Evolutionary conservation across 106 monocot species (phyloP), one percentile per base, ranked within the genome.

Genomic region (Acanthochlamys bracteata): DNA sequence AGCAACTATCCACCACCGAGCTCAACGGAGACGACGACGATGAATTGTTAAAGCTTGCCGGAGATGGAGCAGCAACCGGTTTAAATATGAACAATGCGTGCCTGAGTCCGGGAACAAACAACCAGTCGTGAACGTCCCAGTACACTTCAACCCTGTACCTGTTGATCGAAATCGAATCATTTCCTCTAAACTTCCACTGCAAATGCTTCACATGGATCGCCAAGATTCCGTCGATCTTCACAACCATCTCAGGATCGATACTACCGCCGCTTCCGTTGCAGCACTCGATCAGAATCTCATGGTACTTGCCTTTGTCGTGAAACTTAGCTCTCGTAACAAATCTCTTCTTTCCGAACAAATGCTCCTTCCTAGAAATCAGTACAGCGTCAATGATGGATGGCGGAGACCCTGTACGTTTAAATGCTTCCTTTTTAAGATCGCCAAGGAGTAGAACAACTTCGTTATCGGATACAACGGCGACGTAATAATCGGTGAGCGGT

Each of bases 151-250:
- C 71, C 60, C 57, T 78, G 4, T 45, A 61, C 16, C 63, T 71
- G 17, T 66, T 42, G 0, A 86, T 25, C 15, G 69, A 63, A 2
- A 91, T 59, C 7, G 67, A 63, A 2, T 75, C 84, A 12, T 92
- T 88, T 21, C 92, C 92, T 33, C 92, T 61, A 17, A 92, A 92
- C 62, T 92, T 92, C 92, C 88, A 92, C 60, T 88, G 88, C 25
- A 92, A 51, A 40, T 88, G 81, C 69, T 68, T 84, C 53, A 92
- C 92, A 10, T 69, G 72, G 19, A 88, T 51, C 7, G 40, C 55
- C 19, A 45, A 46, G 10, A 61, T 22, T n/a, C 83, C 83, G 25
- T 92, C 84, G 11, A 89, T 70, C 74, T 53, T 74, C 24, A 82
- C 78, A 79, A 45, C 65, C 84, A 84, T 82, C 58, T 80, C 83